Percentiles rank a stretch among this genome's conserved stretches.
These are phyloP conservation scores for Saccharomycopsis capsularis DNA, from an alignment of 805 yeast genomes.

Conservation along the genomic window DNA sequence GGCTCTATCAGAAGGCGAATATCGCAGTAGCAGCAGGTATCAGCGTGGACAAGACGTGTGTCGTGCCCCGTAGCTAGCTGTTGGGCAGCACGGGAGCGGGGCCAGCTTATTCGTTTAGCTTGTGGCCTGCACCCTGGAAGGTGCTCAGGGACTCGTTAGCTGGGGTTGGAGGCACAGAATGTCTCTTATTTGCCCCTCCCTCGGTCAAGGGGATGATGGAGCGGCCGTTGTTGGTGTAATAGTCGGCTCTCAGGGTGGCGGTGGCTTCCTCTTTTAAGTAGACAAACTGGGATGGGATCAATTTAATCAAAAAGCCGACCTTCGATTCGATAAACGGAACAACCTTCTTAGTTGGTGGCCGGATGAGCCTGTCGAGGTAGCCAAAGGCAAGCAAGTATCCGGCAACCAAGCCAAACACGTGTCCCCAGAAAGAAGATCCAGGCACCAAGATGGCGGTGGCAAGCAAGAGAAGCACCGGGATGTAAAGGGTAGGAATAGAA, in stretches of 20 bases:
- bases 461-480: constrained; percentile 51
- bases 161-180: constrained; percentile 19
- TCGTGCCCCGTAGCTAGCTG: no score
- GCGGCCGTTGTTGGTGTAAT: not conserved
- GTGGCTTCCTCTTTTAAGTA: constrained; percentile 60
- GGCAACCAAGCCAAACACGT: constrained; percentile 54
- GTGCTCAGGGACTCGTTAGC: not conserved
- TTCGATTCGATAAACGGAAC: constrained; percentile 59
- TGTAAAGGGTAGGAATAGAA: constrained; percentile 49
- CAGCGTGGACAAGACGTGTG: no score
- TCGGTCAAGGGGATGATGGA: constrained; percentile 20
- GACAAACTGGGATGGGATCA: constrained; percentile 46
- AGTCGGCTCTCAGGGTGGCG: constrained; percentile 34
- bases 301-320: constrained; percentile 41
- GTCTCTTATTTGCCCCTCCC: constrained; percentile 12
- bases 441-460: constrained; percentile 50
- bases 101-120: constrained; percentile 1
- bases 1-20: no score
- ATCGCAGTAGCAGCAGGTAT: no score
- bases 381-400: constrained; percentile 62
- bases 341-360: constrained; percentile 55
- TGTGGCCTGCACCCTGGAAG: constrained; percentile 17
- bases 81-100: not conserved
- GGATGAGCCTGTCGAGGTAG: constrained; percentile 45
- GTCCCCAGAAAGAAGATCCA: constrained; percentile 67